Percentiles rank a stretch among this genome's conserved stretches.
phyloP scores from a whole-genome alignment of 441 rosid species.

The Kokia cookei region DNA sequence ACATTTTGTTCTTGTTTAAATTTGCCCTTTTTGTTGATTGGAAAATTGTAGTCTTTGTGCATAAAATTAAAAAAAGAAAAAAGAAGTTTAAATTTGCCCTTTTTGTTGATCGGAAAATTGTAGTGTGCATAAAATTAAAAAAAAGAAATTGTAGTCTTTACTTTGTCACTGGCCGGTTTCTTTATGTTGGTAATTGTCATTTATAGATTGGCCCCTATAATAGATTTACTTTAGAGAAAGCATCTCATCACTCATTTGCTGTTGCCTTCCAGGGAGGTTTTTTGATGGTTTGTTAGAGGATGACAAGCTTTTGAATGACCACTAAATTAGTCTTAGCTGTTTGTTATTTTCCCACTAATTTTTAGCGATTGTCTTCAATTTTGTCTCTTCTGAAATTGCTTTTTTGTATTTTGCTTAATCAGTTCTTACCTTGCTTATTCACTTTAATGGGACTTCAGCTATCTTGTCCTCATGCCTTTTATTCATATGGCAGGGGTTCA shows the following conservation, averaged over 20 bases:
- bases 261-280: too few species aligned
- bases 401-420: background rate
- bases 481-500: conserved; percentile 42
- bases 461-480: background rate
- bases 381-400: background rate
- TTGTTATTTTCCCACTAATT: too few species aligned
- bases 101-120: background rate
- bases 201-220: background rate
- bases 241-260: background rate
- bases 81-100: background rate
- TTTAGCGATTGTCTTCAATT: background rate
- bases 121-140: too few species aligned
- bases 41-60: background rate
- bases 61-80: too few species aligned
- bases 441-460: background rate
- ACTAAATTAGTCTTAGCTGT: too few species aligned
- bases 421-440: background rate
- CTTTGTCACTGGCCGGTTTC: background rate
- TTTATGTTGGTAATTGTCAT: background rate
- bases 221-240: background rate
- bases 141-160: background rate
- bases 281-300: too few species aligned
- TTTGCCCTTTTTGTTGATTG: background rate
- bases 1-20: background rate
- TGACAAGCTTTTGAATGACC: too few species aligned